Conservation (phyloP, 2,329 filamentous ascomycete species). For the Raffaelea ambrosiae region DNA sequence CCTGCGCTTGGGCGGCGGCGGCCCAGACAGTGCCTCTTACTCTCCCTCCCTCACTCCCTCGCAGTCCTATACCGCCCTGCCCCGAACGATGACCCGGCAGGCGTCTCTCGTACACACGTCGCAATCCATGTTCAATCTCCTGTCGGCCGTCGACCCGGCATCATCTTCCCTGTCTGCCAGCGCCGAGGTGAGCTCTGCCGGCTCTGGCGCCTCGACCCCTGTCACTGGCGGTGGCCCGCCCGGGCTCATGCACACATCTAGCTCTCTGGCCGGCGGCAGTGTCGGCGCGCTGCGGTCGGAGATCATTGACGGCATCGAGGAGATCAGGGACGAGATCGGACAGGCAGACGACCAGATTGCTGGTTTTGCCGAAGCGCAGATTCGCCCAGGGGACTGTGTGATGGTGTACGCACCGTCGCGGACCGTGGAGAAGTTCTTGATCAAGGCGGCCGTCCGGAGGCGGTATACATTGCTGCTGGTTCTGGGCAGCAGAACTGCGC, state of each 20-base stretch:
- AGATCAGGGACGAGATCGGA: constrained; percentile 91
- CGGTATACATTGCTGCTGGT: constrained; percentile 87
- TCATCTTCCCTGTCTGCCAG: constrained; percentile 17
- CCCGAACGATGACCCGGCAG: constrained; percentile 6
- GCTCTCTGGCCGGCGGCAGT: constrained; percentile 22
- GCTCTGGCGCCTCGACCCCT: constrained; percentile 42
- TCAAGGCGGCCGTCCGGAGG: constrained; percentile 78
- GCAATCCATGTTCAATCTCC: constrained; percentile 79
- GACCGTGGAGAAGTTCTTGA: constrained; percentile 82
- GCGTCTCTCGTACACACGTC: constrained; percentile 38
- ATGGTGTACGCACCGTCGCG: constrained; percentile 79
- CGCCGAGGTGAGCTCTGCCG: constrained; percentile 6
- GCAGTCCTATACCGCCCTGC: not conserved
- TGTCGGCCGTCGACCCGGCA: constrained; percentile 51
- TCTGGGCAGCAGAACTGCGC: constrained; percentile 22
- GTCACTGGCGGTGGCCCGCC: constrained; percentile 17
- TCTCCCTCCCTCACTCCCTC: not conserved
- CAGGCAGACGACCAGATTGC: constrained; percentile 92
- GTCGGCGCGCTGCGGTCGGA: constrained; percentile 74
- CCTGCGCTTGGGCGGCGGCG: constrained; percentile 46
- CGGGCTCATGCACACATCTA: no score
- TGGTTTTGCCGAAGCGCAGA: constrained; percentile 78
- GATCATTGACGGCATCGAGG: constrained; percentile 86
- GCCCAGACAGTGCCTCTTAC: no score
- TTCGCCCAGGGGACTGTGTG: constrained; percentile 87